Evolutionary conservation across 129 eudicot species (phyloP).

Genomic region (Arctium lappa): DNA sequence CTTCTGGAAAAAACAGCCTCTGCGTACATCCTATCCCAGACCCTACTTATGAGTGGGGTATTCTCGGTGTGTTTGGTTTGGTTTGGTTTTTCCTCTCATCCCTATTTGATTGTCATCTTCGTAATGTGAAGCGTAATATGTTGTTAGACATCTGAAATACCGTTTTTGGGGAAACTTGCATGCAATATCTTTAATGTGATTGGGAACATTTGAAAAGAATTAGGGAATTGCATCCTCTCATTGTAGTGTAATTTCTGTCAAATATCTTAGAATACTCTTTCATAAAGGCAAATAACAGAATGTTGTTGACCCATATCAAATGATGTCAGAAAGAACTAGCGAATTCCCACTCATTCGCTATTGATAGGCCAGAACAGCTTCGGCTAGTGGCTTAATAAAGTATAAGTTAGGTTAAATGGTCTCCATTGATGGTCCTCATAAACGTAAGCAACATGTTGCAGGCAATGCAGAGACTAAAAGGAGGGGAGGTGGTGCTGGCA

Average conservation of each 20-base stretch:
- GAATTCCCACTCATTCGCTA: too few species aligned
- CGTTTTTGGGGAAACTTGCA: not conserved
- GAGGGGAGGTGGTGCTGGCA: conserved; percentile 58
- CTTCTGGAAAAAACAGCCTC: too few species aligned
- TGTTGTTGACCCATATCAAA: too few species aligned
- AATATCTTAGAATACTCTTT: too few species aligned
- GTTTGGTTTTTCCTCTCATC: not conserved
- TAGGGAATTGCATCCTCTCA: not conserved
- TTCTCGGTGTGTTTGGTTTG: not conserved
- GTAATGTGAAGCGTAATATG: not conserved
- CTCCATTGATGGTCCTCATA: not conserved
- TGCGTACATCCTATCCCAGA: not conserved
- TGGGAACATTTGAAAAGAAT: not conserved
- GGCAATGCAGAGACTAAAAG: conserved; percentile 66
- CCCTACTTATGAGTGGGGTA: not conserved
- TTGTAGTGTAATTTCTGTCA: too few species aligned
- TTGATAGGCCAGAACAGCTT: too few species aligned
- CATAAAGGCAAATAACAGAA: too few species aligned
- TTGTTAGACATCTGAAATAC: not conserved
- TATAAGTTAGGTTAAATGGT: too few species aligned
- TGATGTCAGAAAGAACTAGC: too few species aligned
- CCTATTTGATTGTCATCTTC: not conserved
- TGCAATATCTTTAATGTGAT: not conserved
- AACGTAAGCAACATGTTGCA: conserved; percentile 25
- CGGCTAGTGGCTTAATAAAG: too few species aligned